Base-by-base conservation (phyloP, 2,329 filamentous ascomycete species). In the Pestalotiopsis sp. region DNA sequence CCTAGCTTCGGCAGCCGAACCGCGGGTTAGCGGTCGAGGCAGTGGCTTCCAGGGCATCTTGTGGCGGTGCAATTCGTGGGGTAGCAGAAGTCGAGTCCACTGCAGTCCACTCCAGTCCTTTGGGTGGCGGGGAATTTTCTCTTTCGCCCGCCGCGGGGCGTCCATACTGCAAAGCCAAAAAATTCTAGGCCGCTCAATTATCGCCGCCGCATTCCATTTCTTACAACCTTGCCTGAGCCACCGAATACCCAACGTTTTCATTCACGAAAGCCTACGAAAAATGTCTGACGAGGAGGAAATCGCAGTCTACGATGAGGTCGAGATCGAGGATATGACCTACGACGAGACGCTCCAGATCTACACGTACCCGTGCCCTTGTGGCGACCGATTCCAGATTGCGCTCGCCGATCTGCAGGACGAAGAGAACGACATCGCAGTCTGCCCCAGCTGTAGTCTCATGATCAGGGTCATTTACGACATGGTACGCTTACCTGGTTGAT, bases 321-420 rank as follows among this genome's bases (percentile, higher is more conserved):
- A 98, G 80, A 98, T 98, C 84, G 95, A 98, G 81, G 96, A 99
- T 82, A 97, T 98, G 94, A 96, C 93, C 76, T 98, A 89, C 80
- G 94, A 98, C 81, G 84, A 90, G 61, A 86, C 87, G 3, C 87
- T 94, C 56, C 92, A 97, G 80, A 91, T 97, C 75, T 99, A 97
- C 84, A 92, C 95, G 82, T 97, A 97, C 80, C 96, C 96, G 14
- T 99, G 96, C 80, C 96, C 96, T 1, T 99, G 96, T 82, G 96
- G 96, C 84, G 96, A 99, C 83, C 90, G 93, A 70, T 99, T 99
- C 83, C 93, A 98, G 83, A 98, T 96, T 77, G 88, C 88, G 23
- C 89, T 98, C 68, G 89, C 87, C 67, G 95, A 98, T 80, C 84
- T 99, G 75, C 88, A 91, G 68, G 95, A 98, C 77, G 93, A 93